Base-by-base conservation (phyloP, 805 yeast species). In the Metschnikowia gelsemii region DNA sequence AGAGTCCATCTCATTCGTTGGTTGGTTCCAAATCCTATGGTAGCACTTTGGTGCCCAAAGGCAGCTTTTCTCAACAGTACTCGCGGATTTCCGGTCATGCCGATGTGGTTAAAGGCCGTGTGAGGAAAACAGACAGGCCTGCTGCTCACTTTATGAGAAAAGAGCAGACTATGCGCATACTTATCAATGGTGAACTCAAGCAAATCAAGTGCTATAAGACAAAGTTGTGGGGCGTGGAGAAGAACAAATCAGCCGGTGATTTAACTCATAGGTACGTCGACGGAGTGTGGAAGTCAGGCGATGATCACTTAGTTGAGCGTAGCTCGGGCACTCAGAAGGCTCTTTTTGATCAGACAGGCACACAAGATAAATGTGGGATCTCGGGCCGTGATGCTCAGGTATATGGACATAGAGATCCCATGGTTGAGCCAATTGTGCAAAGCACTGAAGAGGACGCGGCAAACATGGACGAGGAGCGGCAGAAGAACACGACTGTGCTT, bases 191-290 rank as follows among this genome's bases (percentile, higher is more conserved):
- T 5, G 75, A 63, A 33, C 63, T 78, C 39, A 80, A 77, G 60
- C 68, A 70, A 4, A 63, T 84, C 42, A 78, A 77, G 52, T 69
- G 82, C 50, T 75, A 74, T 52, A 88, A 89, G 64, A 79, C 82
- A 23, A 89, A 89, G 58, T 72, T 93, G 29, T 91, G 99, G 99
- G 98, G 98, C 3, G 74, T 79, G 46, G 89, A 85, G 50, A 86
- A 85, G 64, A 74, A 27, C 30, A 27, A 78, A 48, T 68, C 73
- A 2, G 59, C 73, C 2, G 72, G 74, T 24, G 93, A 84, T 51
- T 68, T 89, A 50, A 85, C 83, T 0, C 76, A 71, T 62, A 68
- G 70, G 40, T 90, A 77, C 58, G 67, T 62, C 8, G 76, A 82
- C 46, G 86, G 84, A 0, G 75, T 73, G 33, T 88, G 96, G 96